These are phyloP conservation scores for Silene noctiflora DNA, from an alignment of 179 eudicot genomes.

Conservation along the genomic window DNA sequence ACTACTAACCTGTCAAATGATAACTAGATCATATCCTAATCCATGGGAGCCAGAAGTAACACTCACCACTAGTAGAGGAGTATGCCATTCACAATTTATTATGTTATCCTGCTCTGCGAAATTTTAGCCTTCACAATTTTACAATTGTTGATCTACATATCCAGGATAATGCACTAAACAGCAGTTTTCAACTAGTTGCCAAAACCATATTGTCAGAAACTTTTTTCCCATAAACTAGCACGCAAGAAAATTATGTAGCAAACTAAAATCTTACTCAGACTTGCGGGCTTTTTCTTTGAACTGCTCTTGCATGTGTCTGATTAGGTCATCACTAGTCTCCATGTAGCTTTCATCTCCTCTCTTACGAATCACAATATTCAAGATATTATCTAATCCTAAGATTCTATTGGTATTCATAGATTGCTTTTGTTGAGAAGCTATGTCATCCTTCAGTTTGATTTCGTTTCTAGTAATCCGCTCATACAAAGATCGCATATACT, in stretches of 20 bases:
- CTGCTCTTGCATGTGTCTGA: slow-evolving; percentile 96
- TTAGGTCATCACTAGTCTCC: slow-evolving; percentile 86
- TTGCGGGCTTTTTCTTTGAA: slow-evolving; percentile 98
- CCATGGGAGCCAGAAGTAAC: neutral
- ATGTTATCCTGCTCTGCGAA: neutral
- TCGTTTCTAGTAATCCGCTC: slow-evolving; percentile 86
- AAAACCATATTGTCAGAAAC: neutral
- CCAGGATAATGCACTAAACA: slow-evolving; percentile 1
- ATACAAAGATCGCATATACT: slow-evolving; percentile 80
- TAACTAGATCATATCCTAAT: neutral
- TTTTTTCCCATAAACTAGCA: neutral
- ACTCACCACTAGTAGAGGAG: neutral
- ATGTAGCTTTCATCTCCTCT: slow-evolving; percentile 67
- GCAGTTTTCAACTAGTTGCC: slow-evolving; percentile 4
- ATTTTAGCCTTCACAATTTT: neutral
- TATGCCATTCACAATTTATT: slow-evolving; percentile 4
- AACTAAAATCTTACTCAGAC: slow-evolving; percentile 70
- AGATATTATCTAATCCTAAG: slow-evolving; percentile 82
- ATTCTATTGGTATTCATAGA: slow-evolving; percentile 71
- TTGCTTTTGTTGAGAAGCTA: slow-evolving; percentile 74
- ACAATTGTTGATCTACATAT: neutral
- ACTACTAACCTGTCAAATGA: neutral
- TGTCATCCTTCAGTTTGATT: slow-evolving; percentile 91
- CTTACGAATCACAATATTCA: slow-evolving; percentile 89
- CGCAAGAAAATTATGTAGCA: slow-evolving; percentile 1